Percentiles rank a stretch among this genome's conserved stretches.
phyloP scores from a whole-genome alignment of 2,329 filamentous ascomycete genomes.

The Juglanconis juglandina region DNA sequence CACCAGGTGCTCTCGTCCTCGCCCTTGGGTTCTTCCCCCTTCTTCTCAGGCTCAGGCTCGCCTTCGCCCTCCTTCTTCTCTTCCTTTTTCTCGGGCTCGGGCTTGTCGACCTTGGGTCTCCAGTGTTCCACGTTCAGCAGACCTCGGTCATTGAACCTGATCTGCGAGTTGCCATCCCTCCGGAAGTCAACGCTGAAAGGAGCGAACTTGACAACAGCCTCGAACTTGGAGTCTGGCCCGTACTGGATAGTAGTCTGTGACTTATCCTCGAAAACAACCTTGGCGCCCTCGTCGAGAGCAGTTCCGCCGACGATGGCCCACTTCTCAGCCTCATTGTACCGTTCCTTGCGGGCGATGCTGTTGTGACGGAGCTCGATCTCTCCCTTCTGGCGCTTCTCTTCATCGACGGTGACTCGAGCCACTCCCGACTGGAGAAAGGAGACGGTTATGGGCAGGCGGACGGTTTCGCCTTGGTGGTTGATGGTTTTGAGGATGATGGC shows the following conservation, averaged over 20 bases:
- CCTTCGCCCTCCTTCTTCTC: slow-evolving; percentile 38
- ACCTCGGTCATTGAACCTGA: slow-evolving; percentile 87
- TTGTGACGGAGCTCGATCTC: slow-evolving; percentile 83
- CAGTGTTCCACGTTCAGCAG: slow-evolving; percentile 94
- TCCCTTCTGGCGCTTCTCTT: slow-evolving; percentile 83
- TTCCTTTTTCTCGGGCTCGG: slow-evolving; percentile 49
- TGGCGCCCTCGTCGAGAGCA: slow-evolving; percentile 67
- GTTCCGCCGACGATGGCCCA: slow-evolving; percentile 85
- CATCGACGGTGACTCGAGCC: slow-evolving; percentile 83
- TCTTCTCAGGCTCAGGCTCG: slow-evolving; percentile 36
- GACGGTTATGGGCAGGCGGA: slow-evolving; percentile 77
- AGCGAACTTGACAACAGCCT: slow-evolving; percentile 77
- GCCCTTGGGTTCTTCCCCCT: slow-evolving; percentile 36
- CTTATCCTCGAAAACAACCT: slow-evolving; percentile 63
- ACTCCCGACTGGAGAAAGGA: slow-evolving; percentile 88
- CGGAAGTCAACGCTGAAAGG: slow-evolving; percentile 87
- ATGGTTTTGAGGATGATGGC: slow-evolving; percentile 80
- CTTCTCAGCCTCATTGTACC: slow-evolving; percentile 87
- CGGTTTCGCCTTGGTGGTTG: slow-evolving; percentile 60
- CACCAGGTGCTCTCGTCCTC: slow-evolving; percentile 92
- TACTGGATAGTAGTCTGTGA: slow-evolving; percentile 73
- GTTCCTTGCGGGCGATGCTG: slow-evolving; percentile 81
- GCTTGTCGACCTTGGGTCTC: slow-evolving; percentile 75
- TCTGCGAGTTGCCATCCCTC: slow-evolving; percentile 74
- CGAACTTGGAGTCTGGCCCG: slow-evolving; percentile 70